phyloP scores from a whole-genome alignment of 306 rosid species.

The Lagenaria siceraria region DNA sequence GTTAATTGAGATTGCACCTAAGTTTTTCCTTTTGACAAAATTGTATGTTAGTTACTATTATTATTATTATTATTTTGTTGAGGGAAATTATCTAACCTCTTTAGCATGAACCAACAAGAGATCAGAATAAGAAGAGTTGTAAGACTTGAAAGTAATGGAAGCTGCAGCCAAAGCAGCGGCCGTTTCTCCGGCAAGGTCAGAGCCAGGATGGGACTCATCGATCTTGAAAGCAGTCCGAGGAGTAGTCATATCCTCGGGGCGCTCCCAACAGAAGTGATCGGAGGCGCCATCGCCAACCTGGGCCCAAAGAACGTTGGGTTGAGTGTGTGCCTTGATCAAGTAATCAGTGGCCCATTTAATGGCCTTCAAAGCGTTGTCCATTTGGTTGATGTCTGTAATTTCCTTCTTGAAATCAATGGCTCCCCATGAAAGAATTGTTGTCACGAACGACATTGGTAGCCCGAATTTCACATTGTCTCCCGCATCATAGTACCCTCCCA shows the following conservation, averaged over 20 bases:
- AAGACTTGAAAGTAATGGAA: constrained; percentile 63
- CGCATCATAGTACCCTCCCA: constrained; percentile 93
- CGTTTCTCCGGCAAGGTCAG: constrained; percentile 86
- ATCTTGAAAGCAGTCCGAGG: constrained; percentile 56
- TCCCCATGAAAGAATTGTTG: constrained; percentile 82
- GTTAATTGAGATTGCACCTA: too few relatives aligned
- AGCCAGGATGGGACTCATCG: constrained; percentile 73
- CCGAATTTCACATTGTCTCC: constrained; percentile 95
- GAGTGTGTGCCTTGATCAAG: constrained; percentile 68
- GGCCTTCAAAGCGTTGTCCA: constrained; percentile 52
- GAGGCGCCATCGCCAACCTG: constrained; percentile 92
- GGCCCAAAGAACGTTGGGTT: constrained; percentile 78
- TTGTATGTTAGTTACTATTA: too few relatives aligned
- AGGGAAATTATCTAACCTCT: constrained; percentile 15
- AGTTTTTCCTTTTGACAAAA: too few relatives aligned
- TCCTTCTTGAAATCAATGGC: constrained; percentile 64
- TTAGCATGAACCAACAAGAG: constrained; percentile 61
- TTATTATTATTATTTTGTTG: too few relatives aligned
- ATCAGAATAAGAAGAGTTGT: constrained; percentile 65
- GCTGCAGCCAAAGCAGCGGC: constrained; percentile 88
- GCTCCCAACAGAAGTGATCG: constrained; percentile 85
- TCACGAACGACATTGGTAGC: constrained; percentile 70
- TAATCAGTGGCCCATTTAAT: constrained; percentile 84
- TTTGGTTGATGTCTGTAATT: constrained; percentile 37
- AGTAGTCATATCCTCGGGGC: constrained; percentile 84